Conservation (phyloP, 202 grass and related monocot genomes). For the Digitaria exilis region DNA sequence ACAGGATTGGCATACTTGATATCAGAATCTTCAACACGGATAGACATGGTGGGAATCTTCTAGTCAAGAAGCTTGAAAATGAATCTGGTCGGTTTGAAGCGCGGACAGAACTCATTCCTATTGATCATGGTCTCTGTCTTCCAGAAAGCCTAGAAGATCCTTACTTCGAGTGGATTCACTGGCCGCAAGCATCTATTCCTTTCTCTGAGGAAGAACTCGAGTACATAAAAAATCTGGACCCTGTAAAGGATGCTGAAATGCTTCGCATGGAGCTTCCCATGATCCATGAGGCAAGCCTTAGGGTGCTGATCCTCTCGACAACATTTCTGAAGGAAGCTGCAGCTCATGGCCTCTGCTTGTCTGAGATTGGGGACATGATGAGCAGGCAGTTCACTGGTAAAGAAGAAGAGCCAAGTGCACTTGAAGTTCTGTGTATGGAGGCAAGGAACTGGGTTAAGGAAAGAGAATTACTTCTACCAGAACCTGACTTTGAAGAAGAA, state of each 20-base stretch:
- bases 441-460: constrained; percentile 48
- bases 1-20: constrained; percentile 77
- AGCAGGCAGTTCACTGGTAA: constrained; percentile 59
- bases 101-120: constrained; percentile 62
- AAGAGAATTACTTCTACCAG: constrained; percentile 43
- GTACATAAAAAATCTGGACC: constrained; percentile 64
- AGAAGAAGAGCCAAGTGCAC: constrained; percentile 71
- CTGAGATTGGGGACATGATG: constrained; percentile 81
- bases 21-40: constrained; percentile 82
- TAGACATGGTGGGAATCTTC: constrained; percentile 73
- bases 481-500: constrained; percentile 29
- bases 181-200: constrained; percentile 73
- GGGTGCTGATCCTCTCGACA: constrained; percentile 69
- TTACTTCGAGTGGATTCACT: constrained; percentile 87
- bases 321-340: constrained; percentile 75
- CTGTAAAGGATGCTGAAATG: constrained; percentile 59
- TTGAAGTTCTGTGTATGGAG: constrained; percentile 66
- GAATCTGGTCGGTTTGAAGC: constrained; percentile 45
- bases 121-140: constrained; percentile 77
- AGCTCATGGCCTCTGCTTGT: constrained; percentile 52
- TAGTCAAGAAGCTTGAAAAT: constrained; percentile 53
- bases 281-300: constrained; percentile 68
- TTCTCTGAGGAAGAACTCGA: constrained; percentile 71
- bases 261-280: constrained; percentile 65
- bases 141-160: constrained; percentile 75